phyloP scores from a whole-genome alignment of 371 early-diverging fungal species.

The Mortierella sp. region DNA sequence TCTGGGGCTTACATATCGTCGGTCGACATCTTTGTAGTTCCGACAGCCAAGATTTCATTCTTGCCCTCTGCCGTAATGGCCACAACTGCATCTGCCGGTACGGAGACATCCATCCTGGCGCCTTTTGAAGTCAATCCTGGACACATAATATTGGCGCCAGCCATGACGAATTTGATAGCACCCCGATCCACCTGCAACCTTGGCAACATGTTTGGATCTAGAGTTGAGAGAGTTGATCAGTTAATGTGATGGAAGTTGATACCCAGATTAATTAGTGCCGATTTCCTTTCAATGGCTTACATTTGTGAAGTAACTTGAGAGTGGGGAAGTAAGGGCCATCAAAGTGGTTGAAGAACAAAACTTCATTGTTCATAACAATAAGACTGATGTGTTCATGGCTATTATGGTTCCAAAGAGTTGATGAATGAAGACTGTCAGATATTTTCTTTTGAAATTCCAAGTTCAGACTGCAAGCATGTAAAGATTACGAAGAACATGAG shows the following conservation, averaged over 20 bases:
- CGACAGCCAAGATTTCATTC: constrained; percentile 93
- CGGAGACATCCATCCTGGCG: constrained; percentile 82
- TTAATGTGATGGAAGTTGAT: too few species aligned
- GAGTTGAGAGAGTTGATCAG: not conserved
- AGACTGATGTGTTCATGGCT: constrained; percentile 92
- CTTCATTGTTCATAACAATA: constrained; percentile 82
- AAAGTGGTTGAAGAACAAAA: constrained; percentile 95
- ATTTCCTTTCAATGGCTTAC: constrained; percentile 61
- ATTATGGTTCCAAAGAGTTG: constrained; percentile 2
- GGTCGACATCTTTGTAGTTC: constrained; percentile 89
- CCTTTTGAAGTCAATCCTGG: constrained; percentile 97
- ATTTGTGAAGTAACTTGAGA: constrained; percentile 90
- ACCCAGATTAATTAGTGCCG: too few species aligned
- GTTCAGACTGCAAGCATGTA: not conserved
- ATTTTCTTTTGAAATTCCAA: not conserved
- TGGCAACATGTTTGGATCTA: constrained; percentile 94
- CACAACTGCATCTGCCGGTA: constrained; percentile 85
- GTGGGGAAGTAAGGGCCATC: constrained; percentile 94
- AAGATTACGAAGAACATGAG: not conserved
- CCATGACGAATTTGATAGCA: constrained; percentile 97
- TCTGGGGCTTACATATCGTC: constrained; percentile 86
- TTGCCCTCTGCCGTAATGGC: constrained; percentile 97
- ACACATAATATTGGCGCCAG: constrained; percentile 98
- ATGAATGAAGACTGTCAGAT: not conserved
- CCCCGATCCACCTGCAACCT: constrained; percentile 95